phyloP scores from a whole-genome alignment of 2,329 filamentous ascomycete genomes.

The Talaromyces sp. region DNA sequence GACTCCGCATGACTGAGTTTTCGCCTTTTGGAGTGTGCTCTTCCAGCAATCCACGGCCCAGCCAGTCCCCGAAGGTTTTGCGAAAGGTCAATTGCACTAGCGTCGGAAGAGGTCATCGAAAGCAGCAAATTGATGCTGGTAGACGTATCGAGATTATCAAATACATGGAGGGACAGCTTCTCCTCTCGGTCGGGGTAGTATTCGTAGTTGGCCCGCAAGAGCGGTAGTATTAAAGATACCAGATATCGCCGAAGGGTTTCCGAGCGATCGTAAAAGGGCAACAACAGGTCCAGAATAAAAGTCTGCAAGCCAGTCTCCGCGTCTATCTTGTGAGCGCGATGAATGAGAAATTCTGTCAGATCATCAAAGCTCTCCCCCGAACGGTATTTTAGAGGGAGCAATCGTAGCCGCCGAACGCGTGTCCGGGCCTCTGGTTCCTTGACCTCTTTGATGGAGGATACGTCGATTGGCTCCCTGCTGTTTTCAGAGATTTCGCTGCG shows the following conservation, averaged over 20 bases:
- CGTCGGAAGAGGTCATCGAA: constrained; percentile 32
- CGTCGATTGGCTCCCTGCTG: constrained; percentile 37
- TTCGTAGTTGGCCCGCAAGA: constrained; percentile 57
- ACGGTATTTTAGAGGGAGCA: constrained; percentile 45
- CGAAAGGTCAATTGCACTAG: constrained; percentile 36
- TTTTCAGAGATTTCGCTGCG: constrained; percentile 23
- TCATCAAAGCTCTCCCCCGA: constrained; percentile 38
- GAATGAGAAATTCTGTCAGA: constrained; percentile 54
- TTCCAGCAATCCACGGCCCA: constrained; percentile 60
- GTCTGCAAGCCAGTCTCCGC: constrained; percentile 53
- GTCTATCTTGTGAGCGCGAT: constrained; percentile 57
- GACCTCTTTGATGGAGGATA: constrained; percentile 42
- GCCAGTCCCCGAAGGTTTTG: constrained; percentile 55
- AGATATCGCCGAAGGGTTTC: constrained; percentile 54
- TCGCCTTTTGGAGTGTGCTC: constrained; percentile 49
- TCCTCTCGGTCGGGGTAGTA: constrained; percentile 52
- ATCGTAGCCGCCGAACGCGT: constrained; percentile 46
- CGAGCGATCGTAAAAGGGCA: constrained; percentile 52
- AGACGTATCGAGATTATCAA: constrained; percentile 48
- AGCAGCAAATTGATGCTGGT: constrained; percentile 52
- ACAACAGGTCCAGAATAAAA: constrained; percentile 50
- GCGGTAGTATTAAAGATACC: constrained; percentile 54
- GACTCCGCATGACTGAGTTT: constrained; percentile 34
- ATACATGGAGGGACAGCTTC: constrained; percentile 42
- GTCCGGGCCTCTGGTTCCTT: constrained; percentile 47